phyloP scores from a whole-genome alignment of 2,329 filamentous ascomycete genomes.

The Pyrenochaeta sp. region DNA sequence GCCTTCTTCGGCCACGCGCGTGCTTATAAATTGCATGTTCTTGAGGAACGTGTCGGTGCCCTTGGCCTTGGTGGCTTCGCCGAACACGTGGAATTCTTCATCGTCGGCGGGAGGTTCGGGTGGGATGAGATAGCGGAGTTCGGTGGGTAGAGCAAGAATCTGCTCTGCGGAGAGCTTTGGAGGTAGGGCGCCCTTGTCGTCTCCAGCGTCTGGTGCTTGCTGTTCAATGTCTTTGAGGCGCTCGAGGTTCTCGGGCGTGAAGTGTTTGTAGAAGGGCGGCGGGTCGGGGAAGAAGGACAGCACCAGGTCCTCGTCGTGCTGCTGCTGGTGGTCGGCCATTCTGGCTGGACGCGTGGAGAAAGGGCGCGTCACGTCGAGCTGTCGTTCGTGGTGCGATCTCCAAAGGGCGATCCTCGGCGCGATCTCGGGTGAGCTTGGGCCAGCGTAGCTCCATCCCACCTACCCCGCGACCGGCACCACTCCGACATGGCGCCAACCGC shows the following conservation, averaged over 20 bases:
- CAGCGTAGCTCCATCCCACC: too few species aligned
- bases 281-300: slow-evolving; percentile 75
- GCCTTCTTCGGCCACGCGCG: slow-evolving; percentile 41
- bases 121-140: slow-evolving; percentile 80
- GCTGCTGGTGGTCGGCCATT: slow-evolving; percentile 28
- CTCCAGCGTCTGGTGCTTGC: slow-evolving; percentile 25
- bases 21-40: slow-evolving; percentile 32
- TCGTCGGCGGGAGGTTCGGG: slow-evolving; percentile 75
- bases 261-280: slow-evolving; percentile 88
- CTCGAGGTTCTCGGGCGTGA: slow-evolving; percentile 76
- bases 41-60: slow-evolving; percentile 34
- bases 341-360: too few species aligned
- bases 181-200: slow-evolving; percentile 5
- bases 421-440: too few species aligned
- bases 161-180: slow-evolving; percentile 30
- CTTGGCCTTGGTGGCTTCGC: slow-evolving; percentile 62
- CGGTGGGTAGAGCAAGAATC: slow-evolving; percentile 66
- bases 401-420: too few species aligned
- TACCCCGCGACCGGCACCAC: too few species aligned
- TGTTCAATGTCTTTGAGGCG: slow-evolving; percentile 62
- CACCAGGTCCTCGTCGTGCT: slow-evolving; percentile 29
- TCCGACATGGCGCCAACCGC: too few species aligned
- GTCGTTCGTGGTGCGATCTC: too few species aligned
- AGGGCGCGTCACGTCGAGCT: too few species aligned
- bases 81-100: slow-evolving; percentile 75